These are phyloP conservation scores for Eragrostis nindensis DNA, from an alignment of 176 grass and related monocot genomes.

Conservation along the genomic window DNA sequence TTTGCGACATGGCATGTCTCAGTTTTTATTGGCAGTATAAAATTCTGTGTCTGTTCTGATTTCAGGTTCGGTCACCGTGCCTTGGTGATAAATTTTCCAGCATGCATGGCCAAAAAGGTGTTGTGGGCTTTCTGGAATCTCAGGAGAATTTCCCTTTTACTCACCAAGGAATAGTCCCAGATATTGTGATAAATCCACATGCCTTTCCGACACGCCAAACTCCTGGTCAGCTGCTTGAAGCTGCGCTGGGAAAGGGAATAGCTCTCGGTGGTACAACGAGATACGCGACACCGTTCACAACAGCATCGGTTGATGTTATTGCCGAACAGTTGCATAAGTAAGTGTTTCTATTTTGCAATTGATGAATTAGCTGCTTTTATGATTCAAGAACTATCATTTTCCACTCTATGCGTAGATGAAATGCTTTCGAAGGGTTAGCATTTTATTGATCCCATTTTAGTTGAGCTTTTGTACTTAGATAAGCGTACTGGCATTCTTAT, in stretches of 20 bases:
- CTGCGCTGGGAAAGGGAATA: conserved; percentile 97
- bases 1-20: conserved; percentile 2
- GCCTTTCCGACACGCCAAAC: conserved; percentile 98
- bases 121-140: conserved; percentile 87
- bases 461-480: conserved; percentile 32
- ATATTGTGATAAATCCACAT: conserved; percentile 97
- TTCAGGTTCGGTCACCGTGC: conserved; percentile 84
- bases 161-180: conserved; percentile 84
- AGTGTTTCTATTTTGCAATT: conserved; percentile 43
- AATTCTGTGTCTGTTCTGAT: conserved; percentile 29
- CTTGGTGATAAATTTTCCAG: conserved; percentile 95
- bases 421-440: conserved; percentile 26
- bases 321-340: conserved; percentile 85
- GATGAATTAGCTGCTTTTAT: conserved; percentile 6
- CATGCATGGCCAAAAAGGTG: conserved; percentile 98
- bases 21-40: conserved; percentile 15
- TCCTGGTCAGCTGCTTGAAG: conserved; percentile 92
- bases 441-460: conserved; percentile 25
- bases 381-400: conserved; percentile 15
- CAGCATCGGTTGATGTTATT: conserved; percentile 80
- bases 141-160: conserved; percentile 97
- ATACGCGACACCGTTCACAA: conserved; percentile 94
- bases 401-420: conserved; percentile 11
- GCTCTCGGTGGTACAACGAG: conserved; percentile 58
- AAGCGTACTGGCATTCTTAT: conserved; percentile 27